Evolutionary conservation across 345 rosid genomes (phyloP).

Genomic region (Salix brachista): DNA sequence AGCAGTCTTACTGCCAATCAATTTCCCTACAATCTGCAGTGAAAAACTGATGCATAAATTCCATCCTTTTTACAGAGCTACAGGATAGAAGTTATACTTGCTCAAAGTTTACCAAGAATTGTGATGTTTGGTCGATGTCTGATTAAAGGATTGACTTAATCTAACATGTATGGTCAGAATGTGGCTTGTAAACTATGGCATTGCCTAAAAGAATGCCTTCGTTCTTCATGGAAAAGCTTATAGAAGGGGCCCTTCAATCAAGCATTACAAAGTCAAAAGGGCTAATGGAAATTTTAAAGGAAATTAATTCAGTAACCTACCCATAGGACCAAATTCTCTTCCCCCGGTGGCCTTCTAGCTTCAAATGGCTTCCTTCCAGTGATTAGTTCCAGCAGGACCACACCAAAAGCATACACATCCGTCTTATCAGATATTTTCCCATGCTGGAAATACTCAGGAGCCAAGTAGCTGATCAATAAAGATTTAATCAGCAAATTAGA

Average conservation of each 20-base stretch:
- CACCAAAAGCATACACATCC: constrained; percentile 94
- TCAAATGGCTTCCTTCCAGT: constrained; percentile 91
- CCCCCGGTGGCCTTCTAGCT: constrained; percentile 68
- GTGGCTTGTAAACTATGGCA: neutral
- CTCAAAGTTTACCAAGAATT: neutral
- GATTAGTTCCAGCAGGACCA: constrained; percentile 76
- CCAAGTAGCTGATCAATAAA: constrained; percentile 58
- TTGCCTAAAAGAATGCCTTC: constrained; percentile 5
- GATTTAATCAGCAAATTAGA: constrained; percentile 2
- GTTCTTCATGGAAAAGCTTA: neutral
- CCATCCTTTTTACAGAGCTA: neutral
- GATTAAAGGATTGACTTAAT: neutral
- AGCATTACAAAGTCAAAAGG: constrained; percentile 29
- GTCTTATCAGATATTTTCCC: constrained; percentile 93
- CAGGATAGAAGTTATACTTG: neutral
- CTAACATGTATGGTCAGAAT: constrained; percentile 10
- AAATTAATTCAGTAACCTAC: constrained; percentile 43
- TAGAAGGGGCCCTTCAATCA: constrained; percentile 13
- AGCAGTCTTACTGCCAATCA: neutral
- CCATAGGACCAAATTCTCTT: constrained; percentile 93
- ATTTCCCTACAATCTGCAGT: neutral
- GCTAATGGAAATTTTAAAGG: constrained; percentile 10
- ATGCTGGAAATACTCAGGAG: constrained; percentile 97
- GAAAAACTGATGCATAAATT: neutral
- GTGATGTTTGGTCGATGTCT: neutral